A percentile compares a stretch with the other conserved stretches of the same genome.
Evolutionary conservation across 108 stramenopile species (phyloP).

Genomic region (Schizochytrium sp.): DNA sequence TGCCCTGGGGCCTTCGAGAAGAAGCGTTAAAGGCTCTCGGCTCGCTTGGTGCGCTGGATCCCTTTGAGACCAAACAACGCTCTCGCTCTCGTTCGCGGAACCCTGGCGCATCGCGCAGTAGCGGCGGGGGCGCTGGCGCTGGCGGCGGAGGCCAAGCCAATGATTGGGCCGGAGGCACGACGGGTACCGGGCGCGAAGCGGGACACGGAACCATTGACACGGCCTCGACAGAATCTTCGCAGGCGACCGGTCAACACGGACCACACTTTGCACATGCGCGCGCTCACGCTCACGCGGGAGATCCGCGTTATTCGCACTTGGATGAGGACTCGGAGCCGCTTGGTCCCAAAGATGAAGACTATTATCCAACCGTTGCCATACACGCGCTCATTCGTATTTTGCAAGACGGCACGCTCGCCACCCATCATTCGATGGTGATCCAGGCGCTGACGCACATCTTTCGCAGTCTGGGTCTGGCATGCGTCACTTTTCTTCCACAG

Average conservation of each 20-base stretch:
- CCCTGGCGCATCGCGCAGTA: neutral
- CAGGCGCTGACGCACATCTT: conserved; percentile 87
- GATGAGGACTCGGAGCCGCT: conserved; percentile 69
- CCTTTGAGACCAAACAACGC: conserved; percentile 60
- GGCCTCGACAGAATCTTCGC: neutral
- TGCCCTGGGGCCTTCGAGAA: conserved; percentile 74
- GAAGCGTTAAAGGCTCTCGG: conserved; percentile 87
- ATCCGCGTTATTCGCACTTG: neutral
- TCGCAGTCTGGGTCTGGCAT: conserved; percentile 69
- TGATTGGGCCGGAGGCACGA: too few relatives aligned
- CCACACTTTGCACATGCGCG: neutral
- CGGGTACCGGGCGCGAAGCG: too few relatives aligned
- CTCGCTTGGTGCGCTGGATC: conserved; percentile 86
- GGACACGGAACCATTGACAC: neutral
- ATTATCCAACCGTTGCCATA: conserved; percentile 84
- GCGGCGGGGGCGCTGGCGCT: neutral
- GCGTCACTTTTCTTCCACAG: conserved; percentile 69
- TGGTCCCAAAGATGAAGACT: conserved; percentile 76
- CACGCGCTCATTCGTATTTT: conserved; percentile 77
- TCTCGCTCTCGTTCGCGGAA: conserved; percentile 60
- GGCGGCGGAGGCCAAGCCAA: too few relatives aligned
- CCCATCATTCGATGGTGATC: conserved; percentile 82
- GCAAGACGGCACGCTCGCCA: conserved; percentile 68
- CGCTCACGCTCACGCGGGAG: neutral
- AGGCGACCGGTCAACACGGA: conserved; percentile 3